Percentiles rank a stretch among this genome's conserved stretches.
phyloP scores from a whole-genome alignment of 2,329 filamentous ascomycete genomes.

The Trichoderma breve region DNA sequence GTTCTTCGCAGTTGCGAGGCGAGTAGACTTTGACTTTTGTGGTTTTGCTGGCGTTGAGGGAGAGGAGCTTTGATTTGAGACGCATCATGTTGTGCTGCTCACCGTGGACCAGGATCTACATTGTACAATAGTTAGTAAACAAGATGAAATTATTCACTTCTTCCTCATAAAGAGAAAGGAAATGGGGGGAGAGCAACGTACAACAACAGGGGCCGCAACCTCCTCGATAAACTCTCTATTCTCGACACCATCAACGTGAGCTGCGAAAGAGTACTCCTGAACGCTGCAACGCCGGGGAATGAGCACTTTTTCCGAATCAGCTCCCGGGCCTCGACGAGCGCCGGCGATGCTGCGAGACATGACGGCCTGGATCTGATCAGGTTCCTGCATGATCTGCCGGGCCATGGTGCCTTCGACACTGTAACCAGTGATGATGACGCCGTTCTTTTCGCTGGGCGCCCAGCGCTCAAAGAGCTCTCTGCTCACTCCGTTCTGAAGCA shows the following conservation, averaged over 20 bases:
- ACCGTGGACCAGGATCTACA: constrained; percentile 88
- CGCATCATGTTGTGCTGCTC: constrained; percentile 99
- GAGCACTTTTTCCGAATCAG: constrained; percentile 81
- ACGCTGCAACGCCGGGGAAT: constrained; percentile 91
- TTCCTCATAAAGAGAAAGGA: neutral
- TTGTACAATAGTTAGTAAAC: constrained; percentile 10
- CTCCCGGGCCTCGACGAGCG: constrained; percentile 59
- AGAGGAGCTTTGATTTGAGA: constrained; percentile 88
- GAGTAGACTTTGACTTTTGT: constrained; percentile 89
- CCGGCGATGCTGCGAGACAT: constrained; percentile 73
- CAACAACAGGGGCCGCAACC: constrained; percentile 85
- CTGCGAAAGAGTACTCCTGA: constrained; percentile 91
- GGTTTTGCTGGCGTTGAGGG: constrained; percentile 79
- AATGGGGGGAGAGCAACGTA: constrained; percentile 50
- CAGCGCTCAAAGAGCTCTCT: constrained; percentile 89
- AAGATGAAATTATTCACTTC: neutral
- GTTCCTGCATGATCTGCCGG: constrained; percentile 90
- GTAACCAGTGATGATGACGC: constrained; percentile 98
- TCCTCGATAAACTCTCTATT: constrained; percentile 97
- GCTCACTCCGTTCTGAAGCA: constrained; percentile 96
- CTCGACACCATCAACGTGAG: constrained; percentile 93
- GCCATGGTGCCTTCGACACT: constrained; percentile 99
- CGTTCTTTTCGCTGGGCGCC: constrained; percentile 95
- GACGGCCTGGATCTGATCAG: constrained; percentile 89
- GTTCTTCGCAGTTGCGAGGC: constrained; percentile 90